phyloP scores from a whole-genome alignment of 345 rosid genomes.

The Populus euphratica region DNA sequence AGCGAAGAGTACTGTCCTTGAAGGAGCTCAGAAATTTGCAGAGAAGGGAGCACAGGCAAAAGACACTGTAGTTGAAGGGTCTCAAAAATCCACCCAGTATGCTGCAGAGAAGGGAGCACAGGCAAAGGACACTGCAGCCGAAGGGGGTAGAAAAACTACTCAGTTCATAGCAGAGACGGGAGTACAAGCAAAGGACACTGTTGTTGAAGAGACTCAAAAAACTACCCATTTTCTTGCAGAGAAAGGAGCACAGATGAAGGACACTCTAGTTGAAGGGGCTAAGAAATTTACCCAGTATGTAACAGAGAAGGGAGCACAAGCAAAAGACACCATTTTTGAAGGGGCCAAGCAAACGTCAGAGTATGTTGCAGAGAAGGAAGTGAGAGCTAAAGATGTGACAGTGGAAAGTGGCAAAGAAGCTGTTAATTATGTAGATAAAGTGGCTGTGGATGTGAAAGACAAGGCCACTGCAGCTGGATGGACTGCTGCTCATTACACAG shows the following conservation, averaged over 20 bases:
- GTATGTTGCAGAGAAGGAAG: constrained; percentile 16
- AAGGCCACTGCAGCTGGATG: constrained; percentile 58
- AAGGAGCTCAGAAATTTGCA: constrained; percentile 25
- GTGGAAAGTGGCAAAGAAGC: constrained; percentile 59
- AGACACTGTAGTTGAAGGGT: not conserved
- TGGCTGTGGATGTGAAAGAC: constrained; percentile 46
- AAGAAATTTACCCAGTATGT: no score
- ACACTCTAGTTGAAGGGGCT: no score
- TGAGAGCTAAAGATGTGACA: constrained; percentile 36
- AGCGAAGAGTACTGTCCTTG: not conserved
- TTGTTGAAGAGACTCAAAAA: no score
- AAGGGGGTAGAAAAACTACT: no score
- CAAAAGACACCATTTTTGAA: not conserved
- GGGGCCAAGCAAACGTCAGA: not conserved
- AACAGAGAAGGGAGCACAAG: not conserved
- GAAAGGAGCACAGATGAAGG: no score
- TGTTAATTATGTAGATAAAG: constrained; percentile 41
- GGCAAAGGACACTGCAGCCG: not conserved
- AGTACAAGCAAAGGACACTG: not conserved
- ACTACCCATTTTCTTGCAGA: no score
- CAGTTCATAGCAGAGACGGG: not conserved
- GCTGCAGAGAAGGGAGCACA: not conserved
- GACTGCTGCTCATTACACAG: constrained; percentile 62
- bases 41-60: constrained; percentile 3
- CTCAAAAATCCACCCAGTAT: not conserved